These are phyloP conservation scores for Aureobasidium sp. DNA, from an alignment of 2,329 filamentous ascomycete genomes.

Conservation along the genomic window DNA sequence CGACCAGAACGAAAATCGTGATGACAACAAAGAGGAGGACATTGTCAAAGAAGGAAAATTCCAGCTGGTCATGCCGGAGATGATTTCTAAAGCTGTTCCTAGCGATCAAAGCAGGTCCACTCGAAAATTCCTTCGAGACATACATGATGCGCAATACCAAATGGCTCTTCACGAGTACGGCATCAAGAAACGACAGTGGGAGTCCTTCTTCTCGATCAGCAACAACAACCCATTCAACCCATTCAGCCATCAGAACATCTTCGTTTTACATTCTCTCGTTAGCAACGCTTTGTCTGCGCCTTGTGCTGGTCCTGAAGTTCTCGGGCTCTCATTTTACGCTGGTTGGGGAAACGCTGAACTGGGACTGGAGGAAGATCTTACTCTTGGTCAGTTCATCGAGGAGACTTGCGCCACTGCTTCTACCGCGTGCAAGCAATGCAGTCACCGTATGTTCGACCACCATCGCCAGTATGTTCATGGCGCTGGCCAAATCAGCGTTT, in stretches of 20 bases:
- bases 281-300: constrained; percentile 91
- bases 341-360: constrained; percentile 70
- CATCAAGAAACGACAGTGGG: constrained; percentile 93
- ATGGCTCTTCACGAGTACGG: constrained; percentile 89
- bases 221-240: constrained; percentile 89
- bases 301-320: constrained; percentile 82
- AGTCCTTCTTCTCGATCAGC: constrained; percentile 83
- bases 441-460: constrained; percentile 82
- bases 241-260: constrained; percentile 92
- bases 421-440: constrained; percentile 75
- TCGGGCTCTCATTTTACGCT: constrained; percentile 79
- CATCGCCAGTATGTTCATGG: constrained; percentile 97
- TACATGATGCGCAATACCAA: constrained; percentile 94
- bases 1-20: constrained; percentile 36
- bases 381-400: constrained; percentile 90
- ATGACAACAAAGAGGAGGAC: constrained; percentile 29
- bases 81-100: constrained; percentile 83
- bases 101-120: constrained; percentile 81
- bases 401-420: constrained; percentile 73
- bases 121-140: constrained; percentile 86
- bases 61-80: constrained; percentile 85
- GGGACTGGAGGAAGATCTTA: constrained; percentile 76
- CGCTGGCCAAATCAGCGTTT: constrained; percentile 84
- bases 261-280: constrained; percentile 86
- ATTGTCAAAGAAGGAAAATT: constrained; percentile 49